Conservation (phyloP, 805 yeast species). For the Schizosaccharomyces osmophilus region DNA sequence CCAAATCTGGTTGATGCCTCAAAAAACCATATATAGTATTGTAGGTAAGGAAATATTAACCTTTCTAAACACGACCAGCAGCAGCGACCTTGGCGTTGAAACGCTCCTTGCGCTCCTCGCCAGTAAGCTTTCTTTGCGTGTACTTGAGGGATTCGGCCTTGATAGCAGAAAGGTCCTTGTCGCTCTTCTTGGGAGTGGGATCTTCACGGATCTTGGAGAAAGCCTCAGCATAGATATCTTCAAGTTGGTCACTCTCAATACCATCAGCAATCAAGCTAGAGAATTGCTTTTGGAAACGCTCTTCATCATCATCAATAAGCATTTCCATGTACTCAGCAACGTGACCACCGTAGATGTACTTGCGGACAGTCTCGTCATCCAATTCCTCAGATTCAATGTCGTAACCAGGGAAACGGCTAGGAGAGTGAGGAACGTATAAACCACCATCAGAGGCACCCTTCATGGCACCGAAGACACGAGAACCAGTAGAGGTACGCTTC, state of each 20-base stretch:
- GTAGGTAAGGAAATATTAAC: neutral
- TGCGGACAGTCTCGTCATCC: constrained; percentile 90
- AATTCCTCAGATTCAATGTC: constrained; percentile 95
- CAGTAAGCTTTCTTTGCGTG: constrained; percentile 72
- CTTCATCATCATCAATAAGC: constrained; percentile 98
- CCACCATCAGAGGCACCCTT: constrained; percentile 99
- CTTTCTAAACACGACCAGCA: neutral
- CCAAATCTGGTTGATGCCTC: no score
- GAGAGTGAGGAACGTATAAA: constrained; percentile 93
- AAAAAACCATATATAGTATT: no score
- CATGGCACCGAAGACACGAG: constrained; percentile 95
- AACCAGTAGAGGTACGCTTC: constrained; percentile 99
- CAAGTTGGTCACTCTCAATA: constrained; percentile 87
- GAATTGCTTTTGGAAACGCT: constrained; percentile 91
- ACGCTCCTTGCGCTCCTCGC: constrained; percentile 70
- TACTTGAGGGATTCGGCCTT: constrained; percentile 88
- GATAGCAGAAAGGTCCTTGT: constrained; percentile 67
- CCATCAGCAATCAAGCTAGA: constrained; percentile 89
- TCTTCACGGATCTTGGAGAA: constrained; percentile 89
- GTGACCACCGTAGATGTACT: constrained; percentile 99
- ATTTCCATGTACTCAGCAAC: constrained; percentile 99
- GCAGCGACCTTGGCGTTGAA: constrained; percentile 66
- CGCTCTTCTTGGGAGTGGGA: constrained; percentile 84
- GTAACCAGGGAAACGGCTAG: constrained; percentile 99
- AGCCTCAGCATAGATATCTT: constrained; percentile 81